Evolutionary conservation across 768 basidiomycete species (phyloP).

Genomic region (Pleurotus tuber-regium): DNA sequence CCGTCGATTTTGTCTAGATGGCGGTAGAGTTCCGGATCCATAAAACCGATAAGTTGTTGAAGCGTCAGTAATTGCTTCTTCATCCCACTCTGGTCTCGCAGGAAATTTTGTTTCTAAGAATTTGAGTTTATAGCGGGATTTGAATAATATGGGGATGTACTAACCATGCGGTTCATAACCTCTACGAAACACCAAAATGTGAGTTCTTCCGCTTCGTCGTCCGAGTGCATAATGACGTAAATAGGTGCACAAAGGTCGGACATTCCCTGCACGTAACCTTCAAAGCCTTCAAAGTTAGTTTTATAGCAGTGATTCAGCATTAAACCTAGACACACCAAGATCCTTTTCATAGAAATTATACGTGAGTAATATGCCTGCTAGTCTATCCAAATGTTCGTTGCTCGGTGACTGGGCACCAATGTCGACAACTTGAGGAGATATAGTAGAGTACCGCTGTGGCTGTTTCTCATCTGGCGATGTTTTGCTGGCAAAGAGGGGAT

Average conservation of each 20-base stretch:
- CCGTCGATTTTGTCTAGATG: constrained; percentile 91
- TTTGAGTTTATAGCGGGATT: not conserved
- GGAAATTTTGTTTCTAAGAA: constrained; percentile 86
- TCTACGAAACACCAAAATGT: constrained; percentile 97
- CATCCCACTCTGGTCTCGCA: constrained; percentile 97
- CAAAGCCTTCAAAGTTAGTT: constrained; percentile 8
- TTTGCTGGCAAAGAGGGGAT: constrained; percentile 74
- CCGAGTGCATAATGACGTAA: constrained; percentile 86
- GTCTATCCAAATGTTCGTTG: constrained; percentile 89
- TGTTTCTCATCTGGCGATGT: constrained; percentile 48
- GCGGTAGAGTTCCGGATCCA: constrained; percentile 95
- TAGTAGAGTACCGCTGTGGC: constrained; percentile 61
- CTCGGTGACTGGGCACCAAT: constrained; percentile 86
- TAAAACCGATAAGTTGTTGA: constrained; percentile 86
- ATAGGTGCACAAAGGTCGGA: constrained; percentile 93
- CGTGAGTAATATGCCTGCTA: constrained; percentile 83
- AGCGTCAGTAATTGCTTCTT: constrained; percentile 87
- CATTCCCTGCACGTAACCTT: constrained; percentile 99
- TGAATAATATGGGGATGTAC: constrained; percentile 21
- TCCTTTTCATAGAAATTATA: constrained; percentile 90
- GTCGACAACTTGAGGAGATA: constrained; percentile 69
- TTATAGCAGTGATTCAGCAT: not conserved
- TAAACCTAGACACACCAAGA: constrained; percentile 54
- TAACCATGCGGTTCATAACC: constrained; percentile 93
- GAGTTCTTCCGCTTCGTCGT: constrained; percentile 60